Conservation (phyloP, 129 eudicot species). For the Helianthus tuberosus region DNA sequence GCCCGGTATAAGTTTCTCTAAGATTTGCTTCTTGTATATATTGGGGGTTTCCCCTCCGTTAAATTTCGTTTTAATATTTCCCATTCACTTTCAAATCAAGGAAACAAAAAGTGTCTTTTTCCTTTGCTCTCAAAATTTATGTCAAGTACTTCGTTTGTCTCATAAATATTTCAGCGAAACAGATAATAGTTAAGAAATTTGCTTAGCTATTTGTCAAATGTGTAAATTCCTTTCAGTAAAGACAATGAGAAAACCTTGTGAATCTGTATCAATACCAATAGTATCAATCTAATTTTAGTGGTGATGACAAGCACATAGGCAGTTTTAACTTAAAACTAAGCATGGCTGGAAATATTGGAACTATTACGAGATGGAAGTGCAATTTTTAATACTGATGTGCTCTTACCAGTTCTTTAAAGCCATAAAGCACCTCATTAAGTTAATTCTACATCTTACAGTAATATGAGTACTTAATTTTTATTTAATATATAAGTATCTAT, state of each 20-base stretch:
- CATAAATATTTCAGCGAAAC: background rate
- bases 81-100: no score
- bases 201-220: slow-evolving; percentile 12
- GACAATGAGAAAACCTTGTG: background rate
- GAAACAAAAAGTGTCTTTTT: background rate
- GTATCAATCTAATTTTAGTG: slow-evolving; percentile 7
- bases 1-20: no score
- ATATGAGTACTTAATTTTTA: background rate
- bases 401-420: background rate
- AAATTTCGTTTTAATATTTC: no score
- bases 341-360: slow-evolving; percentile 4
- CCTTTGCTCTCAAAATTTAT: background rate
- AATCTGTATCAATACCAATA: background rate
- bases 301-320: background rate
- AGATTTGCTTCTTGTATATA: no score
- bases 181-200: background rate
- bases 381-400: slow-evolving; percentile 1
- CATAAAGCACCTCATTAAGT: background rate
- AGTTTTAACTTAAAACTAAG: slow-evolving; percentile 3
- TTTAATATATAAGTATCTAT: background rate
- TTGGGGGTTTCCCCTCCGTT: no score
- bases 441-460: background rate
- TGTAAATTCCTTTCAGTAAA: background rate
- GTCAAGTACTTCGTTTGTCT: background rate
- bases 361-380: background rate